phyloP scores from a whole-genome alignment of 1,284 basidiomycete genomes.

The Quambalaria eucalypti region DNA sequence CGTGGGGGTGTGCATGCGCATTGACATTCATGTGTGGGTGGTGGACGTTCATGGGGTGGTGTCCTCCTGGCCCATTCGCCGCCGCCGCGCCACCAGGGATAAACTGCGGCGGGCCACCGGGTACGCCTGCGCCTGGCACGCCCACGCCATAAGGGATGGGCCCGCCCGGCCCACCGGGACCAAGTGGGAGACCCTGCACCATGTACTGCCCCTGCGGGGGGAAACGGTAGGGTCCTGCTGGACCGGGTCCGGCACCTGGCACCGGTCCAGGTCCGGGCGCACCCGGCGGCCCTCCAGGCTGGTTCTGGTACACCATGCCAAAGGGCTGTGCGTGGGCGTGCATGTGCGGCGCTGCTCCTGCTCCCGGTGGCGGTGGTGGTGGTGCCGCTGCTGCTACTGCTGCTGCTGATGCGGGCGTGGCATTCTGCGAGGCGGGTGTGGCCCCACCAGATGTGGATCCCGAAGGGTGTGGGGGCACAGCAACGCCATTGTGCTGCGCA shows the following conservation, averaged over 20 bases:
- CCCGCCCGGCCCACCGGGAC: constrained; percentile 14
- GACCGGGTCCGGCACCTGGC: too few species aligned
- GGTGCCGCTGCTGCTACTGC: background rate
- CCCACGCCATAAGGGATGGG: constrained; percentile 6
- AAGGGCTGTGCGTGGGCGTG: constrained; percentile 20
- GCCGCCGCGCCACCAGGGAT: constrained; percentile 11
- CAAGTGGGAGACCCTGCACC: constrained; percentile 11
- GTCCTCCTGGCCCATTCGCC: constrained; percentile 14
- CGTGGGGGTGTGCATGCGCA: constrained; percentile 8
- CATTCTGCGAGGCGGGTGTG: background rate
- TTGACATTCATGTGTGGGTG: constrained; percentile 28
- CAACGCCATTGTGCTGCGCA: background rate
- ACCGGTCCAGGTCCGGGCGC: too few species aligned
- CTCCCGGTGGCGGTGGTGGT: constrained; percentile 14
- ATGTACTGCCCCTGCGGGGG: constrained; percentile 18
- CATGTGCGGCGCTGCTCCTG: constrained; percentile 17
- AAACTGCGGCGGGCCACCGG: background rate
- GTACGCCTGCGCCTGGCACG: constrained; percentile 4
- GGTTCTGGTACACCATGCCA: constrained; percentile 24
- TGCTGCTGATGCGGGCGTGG: background rate
- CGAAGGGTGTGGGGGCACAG: background rate
- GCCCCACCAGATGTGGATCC: background rate
- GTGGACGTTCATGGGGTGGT: constrained; percentile 23
- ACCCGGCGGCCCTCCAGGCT: constrained; percentile 3
- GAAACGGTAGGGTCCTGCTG: constrained; percentile 19